These are phyloP conservation scores for Brassica nigra DNA, from an alignment of 345 rosid species.

Conservation along the genomic window DNA sequence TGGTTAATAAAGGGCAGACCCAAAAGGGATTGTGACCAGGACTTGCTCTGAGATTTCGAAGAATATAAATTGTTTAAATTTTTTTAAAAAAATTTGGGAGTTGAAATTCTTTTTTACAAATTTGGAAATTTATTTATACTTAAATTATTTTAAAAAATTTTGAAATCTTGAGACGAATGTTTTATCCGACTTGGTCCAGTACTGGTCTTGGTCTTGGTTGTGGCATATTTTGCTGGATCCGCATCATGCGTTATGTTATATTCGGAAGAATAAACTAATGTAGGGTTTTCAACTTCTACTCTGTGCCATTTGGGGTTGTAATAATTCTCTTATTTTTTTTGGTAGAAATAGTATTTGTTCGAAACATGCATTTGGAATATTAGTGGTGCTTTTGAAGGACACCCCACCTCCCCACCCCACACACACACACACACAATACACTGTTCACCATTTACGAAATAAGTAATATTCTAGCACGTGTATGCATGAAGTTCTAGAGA, in stretches of 20 bases:
- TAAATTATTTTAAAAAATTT: too few species aligned
- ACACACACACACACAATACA: background rate
- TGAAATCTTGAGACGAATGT: too few species aligned
- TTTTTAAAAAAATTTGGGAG: too few species aligned
- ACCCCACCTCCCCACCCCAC: background rate
- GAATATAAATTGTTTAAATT: too few species aligned
- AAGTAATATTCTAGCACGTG: background rate
- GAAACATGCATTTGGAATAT: background rate
- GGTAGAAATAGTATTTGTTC: background rate
- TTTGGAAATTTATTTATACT: too few species aligned
- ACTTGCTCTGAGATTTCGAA: too few species aligned
- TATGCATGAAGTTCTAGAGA: background rate
- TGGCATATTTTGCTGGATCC: too few species aligned
- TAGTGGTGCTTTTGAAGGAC: background rate
- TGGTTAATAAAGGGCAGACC: too few species aligned
- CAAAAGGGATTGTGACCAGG: too few species aligned
- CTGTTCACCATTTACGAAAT: background rate
- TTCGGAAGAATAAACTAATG: background rate
- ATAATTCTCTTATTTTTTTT: background rate
- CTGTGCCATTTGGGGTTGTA: background rate
- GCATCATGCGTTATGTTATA: background rate
- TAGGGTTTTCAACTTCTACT: background rate
- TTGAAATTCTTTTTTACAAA: too few species aligned
- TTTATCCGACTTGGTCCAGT: too few species aligned
- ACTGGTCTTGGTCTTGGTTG: too few species aligned